Conservation (phyloP, 1,139 yeast species). For the Blastobotrys serpentis region DNA sequence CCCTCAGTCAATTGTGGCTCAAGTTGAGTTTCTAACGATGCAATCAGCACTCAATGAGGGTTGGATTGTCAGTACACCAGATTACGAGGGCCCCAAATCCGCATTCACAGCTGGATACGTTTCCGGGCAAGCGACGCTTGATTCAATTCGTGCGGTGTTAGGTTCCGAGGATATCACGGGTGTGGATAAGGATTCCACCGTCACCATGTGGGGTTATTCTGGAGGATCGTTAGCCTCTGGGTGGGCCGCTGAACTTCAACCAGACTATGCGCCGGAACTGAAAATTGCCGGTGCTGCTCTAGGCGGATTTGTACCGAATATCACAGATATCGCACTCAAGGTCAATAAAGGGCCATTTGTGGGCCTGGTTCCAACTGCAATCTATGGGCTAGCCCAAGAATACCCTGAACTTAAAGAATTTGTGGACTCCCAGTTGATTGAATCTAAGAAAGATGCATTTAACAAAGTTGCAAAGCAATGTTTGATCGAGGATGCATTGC, state of each 20-base stretch:
- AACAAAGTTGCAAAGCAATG: conserved; percentile 21
- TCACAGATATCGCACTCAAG: conserved; percentile 19
- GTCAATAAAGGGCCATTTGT: conserved; percentile 20
- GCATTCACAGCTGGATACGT: conserved; percentile 28
- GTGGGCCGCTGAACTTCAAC: conserved; percentile 35
- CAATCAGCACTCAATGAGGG: conserved; percentile 18
- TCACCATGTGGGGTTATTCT: conserved; percentile 33
- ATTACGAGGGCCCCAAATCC: conserved; percentile 32
- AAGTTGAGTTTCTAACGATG: conserved; percentile 12
- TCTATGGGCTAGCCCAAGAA: conserved; percentile 33
- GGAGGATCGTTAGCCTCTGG: conserved; percentile 36
- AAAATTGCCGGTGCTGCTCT: conserved; percentile 23
- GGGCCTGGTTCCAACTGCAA: conserved; percentile 32
- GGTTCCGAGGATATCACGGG: conserved; percentile 20
- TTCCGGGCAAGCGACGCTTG: conserved; percentile 32
- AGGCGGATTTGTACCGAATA: conserved; percentile 30
- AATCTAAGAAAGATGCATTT: conserved; percentile 20
- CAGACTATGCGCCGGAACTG: conserved; percentile 34
- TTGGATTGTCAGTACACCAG: conserved; percentile 29
- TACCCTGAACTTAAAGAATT: conserved; percentile 26
- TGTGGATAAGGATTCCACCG: conserved; percentile 19
- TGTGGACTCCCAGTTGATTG: conserved; percentile 18
- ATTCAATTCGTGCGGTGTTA: conserved; percentile 31
- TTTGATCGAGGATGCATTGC: conserved; percentile 20
- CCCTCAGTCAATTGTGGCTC: neutral